Conservation (phyloP, 2,329 filamentous ascomycete genomes). For the Xylaria arbuscula region DNA sequence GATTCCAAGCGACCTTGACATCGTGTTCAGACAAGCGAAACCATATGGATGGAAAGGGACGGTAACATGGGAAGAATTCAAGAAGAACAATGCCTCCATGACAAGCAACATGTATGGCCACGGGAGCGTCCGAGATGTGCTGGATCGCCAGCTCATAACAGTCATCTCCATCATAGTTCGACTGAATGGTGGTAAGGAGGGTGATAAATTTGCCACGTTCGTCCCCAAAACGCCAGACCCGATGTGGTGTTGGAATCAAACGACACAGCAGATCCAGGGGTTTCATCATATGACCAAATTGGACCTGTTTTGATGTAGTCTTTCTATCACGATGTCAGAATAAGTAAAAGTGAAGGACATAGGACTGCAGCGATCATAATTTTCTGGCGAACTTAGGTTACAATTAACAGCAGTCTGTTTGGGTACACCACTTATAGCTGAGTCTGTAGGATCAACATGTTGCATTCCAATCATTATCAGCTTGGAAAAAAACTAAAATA, state of each 20-base stretch:
- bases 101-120: slow-evolving; percentile 18
- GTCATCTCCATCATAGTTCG: slow-evolving; percentile 33
- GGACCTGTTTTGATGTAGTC: slow-evolving; percentile 32
- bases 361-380: neutral
- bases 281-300: slow-evolving; percentile 35
- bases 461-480: no score
- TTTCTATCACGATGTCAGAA: slow-evolving; percentile 1
- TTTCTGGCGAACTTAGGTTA: neutral
- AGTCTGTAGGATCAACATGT: neutral
- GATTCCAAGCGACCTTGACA: slow-evolving; percentile 31
- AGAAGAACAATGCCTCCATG: slow-evolving; percentile 14
- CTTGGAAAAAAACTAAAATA: no score
- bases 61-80: slow-evolving; percentile 28
- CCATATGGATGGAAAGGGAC: slow-evolving; percentile 31
- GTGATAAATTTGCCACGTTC: slow-evolving; percentile 15
- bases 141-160: slow-evolving; percentile 30
- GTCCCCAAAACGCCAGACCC: slow-evolving; percentile 36
- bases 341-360: slow-evolving; percentile 5
- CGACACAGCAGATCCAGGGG: slow-evolving; percentile 28
- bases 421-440: neutral
- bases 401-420: neutral
- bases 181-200: slow-evolving; percentile 10
- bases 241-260: slow-evolving; percentile 39
- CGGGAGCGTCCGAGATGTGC: slow-evolving; percentile 24
- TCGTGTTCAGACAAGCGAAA: slow-evolving; percentile 31